These are phyloP conservation scores for Diversispora epigaea DNA, from an alignment of 192 early-diverging fungal species.

Conservation along the genomic window DNA sequence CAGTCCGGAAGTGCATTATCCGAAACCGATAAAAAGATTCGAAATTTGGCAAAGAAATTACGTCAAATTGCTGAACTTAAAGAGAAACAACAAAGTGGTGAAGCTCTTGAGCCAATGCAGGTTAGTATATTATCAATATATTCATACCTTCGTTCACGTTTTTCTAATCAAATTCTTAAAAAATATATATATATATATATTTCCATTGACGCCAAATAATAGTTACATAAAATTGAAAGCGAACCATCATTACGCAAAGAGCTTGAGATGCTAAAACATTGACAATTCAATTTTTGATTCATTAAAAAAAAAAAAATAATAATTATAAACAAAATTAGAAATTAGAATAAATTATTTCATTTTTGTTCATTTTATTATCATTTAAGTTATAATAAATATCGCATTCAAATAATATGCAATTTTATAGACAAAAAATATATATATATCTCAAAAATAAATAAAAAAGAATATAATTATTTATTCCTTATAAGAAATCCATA, in stretches of 20 bases:
- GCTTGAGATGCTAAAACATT: constrained; percentile 39
- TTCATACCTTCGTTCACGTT: background rate
- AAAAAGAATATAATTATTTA: too few relatives aligned
- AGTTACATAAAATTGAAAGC: constrained; percentile 63
- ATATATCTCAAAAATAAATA: too few relatives aligned
- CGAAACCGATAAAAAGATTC: constrained; percentile 85
- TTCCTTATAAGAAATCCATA: too few relatives aligned
- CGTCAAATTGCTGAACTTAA: constrained; percentile 87
- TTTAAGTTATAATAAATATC: too few relatives aligned
- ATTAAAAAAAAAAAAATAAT: too few relatives aligned
- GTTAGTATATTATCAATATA: constrained; percentile 30
- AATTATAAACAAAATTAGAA: too few relatives aligned
- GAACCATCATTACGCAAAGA: constrained; percentile 65
- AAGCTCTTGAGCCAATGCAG: constrained; percentile 81
- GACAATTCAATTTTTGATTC: background rate
- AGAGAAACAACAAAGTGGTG: constrained; percentile 72
- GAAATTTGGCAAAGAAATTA: constrained; percentile 87
- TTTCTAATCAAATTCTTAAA: background rate
- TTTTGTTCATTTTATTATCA: too few relatives aligned
- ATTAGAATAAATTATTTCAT: too few relatives aligned
- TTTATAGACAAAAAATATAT: too few relatives aligned
- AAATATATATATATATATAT: constrained; percentile 4
- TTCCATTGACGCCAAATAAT: background rate
- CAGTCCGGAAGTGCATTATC: constrained; percentile 43
- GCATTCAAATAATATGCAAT: too few relatives aligned